A percentile compares a stretch with the other conserved stretches of the same genome.
phyloP scores from a whole-genome alignment of 768 basidiomycete genomes.

The Trametes cinnabarina region DNA sequence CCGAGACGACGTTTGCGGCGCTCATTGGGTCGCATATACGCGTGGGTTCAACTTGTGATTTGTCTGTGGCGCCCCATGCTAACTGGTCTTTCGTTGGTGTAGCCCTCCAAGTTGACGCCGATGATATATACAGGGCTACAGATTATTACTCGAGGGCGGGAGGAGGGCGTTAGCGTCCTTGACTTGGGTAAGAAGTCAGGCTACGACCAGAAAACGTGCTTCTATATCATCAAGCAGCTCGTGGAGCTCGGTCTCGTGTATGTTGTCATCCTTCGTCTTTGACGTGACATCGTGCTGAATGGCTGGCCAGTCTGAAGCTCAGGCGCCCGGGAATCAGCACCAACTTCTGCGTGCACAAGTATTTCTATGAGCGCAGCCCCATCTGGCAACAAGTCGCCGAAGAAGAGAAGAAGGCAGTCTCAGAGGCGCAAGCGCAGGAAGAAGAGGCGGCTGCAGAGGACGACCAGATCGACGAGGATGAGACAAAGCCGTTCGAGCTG shows the following conservation, averaged over 20 bases:
- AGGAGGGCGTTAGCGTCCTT: constrained; percentile 74
- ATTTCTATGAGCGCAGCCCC: constrained; percentile 74
- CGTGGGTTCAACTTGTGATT: constrained; percentile 53
- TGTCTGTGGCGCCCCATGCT: too few relatives aligned
- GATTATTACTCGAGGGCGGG: constrained; percentile 77
- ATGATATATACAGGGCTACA: constrained; percentile 86
- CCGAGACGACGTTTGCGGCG: constrained; percentile 70
- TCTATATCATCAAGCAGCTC: constrained; percentile 79
- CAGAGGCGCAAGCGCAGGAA: constrained; percentile 40
- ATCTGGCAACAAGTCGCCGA: constrained; percentile 76
- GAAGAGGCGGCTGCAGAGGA: constrained; percentile 5
- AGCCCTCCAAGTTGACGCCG: constrained; percentile 79
- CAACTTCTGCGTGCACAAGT: constrained; percentile 77
- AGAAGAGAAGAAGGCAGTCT: constrained; percentile 51
- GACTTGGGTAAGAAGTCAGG: constrained; percentile 73
- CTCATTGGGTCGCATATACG: constrained; percentile 84
- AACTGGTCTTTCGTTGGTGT: too few relatives aligned
- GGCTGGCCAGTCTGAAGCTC: constrained; percentile 60
- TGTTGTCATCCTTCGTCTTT: constrained; percentile 23
- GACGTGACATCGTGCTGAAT: background rate
- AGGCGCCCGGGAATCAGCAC: constrained; percentile 72
- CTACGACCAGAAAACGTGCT: constrained; percentile 89
- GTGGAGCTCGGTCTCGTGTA: constrained; percentile 74
- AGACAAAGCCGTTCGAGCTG: constrained; percentile 21
- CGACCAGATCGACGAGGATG: constrained; percentile 24